These are phyloP conservation scores for Citrullus amarus DNA, from an alignment of 306 rosid species.

Conservation along the genomic window DNA sequence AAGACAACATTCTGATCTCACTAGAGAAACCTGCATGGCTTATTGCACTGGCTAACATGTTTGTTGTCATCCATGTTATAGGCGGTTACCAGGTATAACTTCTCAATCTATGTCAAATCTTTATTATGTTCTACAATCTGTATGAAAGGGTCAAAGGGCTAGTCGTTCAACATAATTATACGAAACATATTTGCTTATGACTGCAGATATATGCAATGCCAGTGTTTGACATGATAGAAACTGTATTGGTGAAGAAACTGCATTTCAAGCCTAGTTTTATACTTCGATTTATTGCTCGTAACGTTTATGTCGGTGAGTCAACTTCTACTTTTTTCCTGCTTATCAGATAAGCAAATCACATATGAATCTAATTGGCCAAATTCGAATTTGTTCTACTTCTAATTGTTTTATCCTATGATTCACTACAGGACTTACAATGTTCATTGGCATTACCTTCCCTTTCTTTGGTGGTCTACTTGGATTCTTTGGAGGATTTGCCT, in stretches of 20 bases:
- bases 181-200: neutral
- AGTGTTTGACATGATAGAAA: conserved; percentile 89
- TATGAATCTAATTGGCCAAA: neutral
- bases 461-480: conserved; percentile 62
- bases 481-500: conserved; percentile 83
- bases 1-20: conserved; percentile 48
- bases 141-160: neutral
- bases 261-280: conserved; percentile 29
- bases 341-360: neutral
- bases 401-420: neutral
- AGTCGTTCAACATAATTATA: neutral
- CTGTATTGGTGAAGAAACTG: conserved; percentile 58
- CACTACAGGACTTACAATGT: conserved; percentile 62
- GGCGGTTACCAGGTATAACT: conserved; percentile 91
- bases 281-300: conserved; percentile 63
- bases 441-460: conserved; percentile 59
- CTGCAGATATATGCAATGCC: conserved; percentile 83
- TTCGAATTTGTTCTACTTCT: neutral
- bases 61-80: conserved; percentile 82
- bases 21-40: conserved; percentile 66
- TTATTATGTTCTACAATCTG: neutral
- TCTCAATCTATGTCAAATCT: neutral
- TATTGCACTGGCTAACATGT: conserved; percentile 69
- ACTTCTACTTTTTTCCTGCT: neutral
- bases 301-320: conserved; percentile 56